Base-by-base conservation (phyloP, 1,139 yeast species). In the Keqinozyma sinolaborantium region DNA sequence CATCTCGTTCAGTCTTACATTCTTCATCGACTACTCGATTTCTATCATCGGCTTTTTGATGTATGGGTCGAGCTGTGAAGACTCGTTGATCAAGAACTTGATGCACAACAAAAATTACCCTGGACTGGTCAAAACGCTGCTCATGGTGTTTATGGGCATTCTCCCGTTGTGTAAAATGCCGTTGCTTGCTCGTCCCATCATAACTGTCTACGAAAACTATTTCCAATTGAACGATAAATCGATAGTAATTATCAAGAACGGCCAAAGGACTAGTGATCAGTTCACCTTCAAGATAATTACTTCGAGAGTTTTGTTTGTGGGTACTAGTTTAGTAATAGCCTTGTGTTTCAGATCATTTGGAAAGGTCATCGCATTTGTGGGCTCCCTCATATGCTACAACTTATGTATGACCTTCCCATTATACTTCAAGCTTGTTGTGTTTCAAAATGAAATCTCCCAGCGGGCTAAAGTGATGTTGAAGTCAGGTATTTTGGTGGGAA, bases 361-460 rank as follows among this genome's bases (percentile, higher is more conserved):
- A 38, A 78, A 79, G 48, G 73, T 88, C 35, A 81, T 90, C 57
- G 86, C 95, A 6, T 77, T 88, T 32, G 64, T 86, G 44, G 97
- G 97, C 3, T 77, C 92, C 23, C 79, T 88, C 3, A 65, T 90
- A 31, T 86, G 96, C 47, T 83, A 83, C 51, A 71, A 82, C 1
- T 80, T 88, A 28, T 90, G 97, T 51, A 63, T 88, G 38, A 76
- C 86, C 3, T 66, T 87, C 18, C 97, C 97, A 3, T 63, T 84
- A 11, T 48, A 76, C 26, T 88, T 88, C 55, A 84, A 87, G 52
- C 56, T 81, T 42, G 65, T 64, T 35, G 64, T 84, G 25, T 82
- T 80, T 48, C 52, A 58, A 10, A 59, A 64, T 10, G 72, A 73
- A 14, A 53, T 83, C 28, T 53, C 70, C 4, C 37, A 41, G 3